A percentile compares a stretch with the other conserved stretches of the same genome.
These are phyloP conservation scores for Endotrypanum monterogeii DNA, from an alignment of 208 protist genomes.

Conservation along the genomic window DNA sequence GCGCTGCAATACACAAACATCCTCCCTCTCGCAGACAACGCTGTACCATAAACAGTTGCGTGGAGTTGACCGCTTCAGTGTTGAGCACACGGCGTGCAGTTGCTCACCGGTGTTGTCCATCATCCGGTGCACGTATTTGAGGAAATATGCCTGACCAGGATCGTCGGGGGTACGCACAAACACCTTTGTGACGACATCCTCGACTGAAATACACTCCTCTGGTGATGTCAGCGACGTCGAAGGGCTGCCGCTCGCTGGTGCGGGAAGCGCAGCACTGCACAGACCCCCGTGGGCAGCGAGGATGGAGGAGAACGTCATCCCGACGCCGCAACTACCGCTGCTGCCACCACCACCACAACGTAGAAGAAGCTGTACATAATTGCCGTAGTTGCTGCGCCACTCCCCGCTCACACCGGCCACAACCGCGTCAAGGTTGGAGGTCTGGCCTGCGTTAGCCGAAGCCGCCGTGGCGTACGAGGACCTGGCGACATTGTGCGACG, in stretches of 20 bases:
- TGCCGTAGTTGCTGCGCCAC: slow-evolving; percentile 28
- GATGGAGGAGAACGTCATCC: not conserved
- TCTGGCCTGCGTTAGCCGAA: not conserved
- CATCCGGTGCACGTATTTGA: slow-evolving; percentile 38
- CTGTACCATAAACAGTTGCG: slow-evolving; percentile 32
- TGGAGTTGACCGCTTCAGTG: slow-evolving; percentile 9
- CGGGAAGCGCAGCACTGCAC: not conserved
- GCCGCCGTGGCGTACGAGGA: slow-evolving; percentile 1
- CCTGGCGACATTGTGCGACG: not conserved
- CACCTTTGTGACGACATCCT: slow-evolving; percentile 75
- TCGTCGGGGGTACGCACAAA: slow-evolving; percentile 58
- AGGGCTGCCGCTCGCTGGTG: not conserved
- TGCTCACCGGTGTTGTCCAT: slow-evolving; percentile 42
- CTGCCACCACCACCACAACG: slow-evolving; percentile 18
- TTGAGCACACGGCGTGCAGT: slow-evolving; percentile 38
- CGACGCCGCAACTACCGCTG: too few relatives aligned
- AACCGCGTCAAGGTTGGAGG: slow-evolving; percentile 12
- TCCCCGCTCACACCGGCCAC: slow-evolving; percentile 25
- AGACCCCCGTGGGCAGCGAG: not conserved
- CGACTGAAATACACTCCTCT: slow-evolving; percentile 12
- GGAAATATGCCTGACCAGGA: slow-evolving; percentile 37
- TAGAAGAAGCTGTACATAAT: slow-evolving; percentile 27
- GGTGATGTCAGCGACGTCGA: not conserved
- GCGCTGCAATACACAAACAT: slow-evolving; percentile 70
- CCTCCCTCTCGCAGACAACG: slow-evolving; percentile 26